Evolutionary conservation across 441 rosid species (phyloP), one percentile per base, ranked within the genome.

Genomic region (Biscutella auriculata): DNA sequence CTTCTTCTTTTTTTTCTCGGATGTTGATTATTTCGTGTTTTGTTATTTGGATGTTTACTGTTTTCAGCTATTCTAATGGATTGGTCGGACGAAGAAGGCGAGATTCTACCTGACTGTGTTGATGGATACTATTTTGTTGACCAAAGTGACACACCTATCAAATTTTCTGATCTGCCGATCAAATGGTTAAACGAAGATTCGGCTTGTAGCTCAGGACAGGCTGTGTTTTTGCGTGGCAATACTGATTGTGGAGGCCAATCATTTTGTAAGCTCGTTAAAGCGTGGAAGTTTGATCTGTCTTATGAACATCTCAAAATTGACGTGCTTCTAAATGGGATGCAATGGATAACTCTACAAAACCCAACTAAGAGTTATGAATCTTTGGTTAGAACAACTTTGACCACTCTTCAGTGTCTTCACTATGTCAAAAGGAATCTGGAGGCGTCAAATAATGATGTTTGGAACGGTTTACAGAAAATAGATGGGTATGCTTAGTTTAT

Each of bases 61-160:
- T 39, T 12, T 51, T 19, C 43, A 41, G 43, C 6, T 50, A 23
- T 32, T n/a, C 57, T 11, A 11, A 62, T 62, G 67, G 60, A 52
- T 5, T 62, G 43, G 8, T 62, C 67, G 2, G 53, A 52, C 1
- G 67, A 62, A 52, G 67, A 62, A 15, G 67, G 67, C 6, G 39
- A 63, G 67, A 53, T 63, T 43, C 37, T 43, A 44, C 67, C 67
- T 26, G 46, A 63, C 16, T 16, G 3, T 13, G 23, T 63, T 9
- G 54, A 53, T 35, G 54, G 35, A 0, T 63, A 63, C 54, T 53
- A 12, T 25, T 53, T 63, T 15, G 47, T 44, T 12, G 67, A 63
- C 44, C 39, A 53, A 33, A 43, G 30, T 6, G 39, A 43, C n/a
- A 5, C 1, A 35, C 67, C 67, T 34, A 9, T 44, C 9, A 17